phyloP scores from a whole-genome alignment of 1,139 yeast genomes.

The Hansenula sp. region DNA sequence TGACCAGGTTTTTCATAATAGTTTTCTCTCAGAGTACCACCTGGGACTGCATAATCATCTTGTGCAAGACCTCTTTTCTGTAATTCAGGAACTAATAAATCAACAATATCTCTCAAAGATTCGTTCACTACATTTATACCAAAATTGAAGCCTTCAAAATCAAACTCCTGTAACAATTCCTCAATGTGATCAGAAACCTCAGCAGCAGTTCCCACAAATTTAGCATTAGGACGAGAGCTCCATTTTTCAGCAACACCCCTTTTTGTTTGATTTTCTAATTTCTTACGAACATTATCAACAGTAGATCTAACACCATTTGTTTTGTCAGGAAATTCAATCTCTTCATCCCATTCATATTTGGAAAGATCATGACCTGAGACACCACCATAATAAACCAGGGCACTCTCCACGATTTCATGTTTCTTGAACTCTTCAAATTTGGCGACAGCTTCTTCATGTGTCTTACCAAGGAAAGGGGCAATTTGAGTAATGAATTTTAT shows the following conservation, averaged over 20 bases:
- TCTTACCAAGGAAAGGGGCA: conserved; percentile 24
- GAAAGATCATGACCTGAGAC: neutral
- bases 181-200: conserved; percentile 19
- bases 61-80: neutral
- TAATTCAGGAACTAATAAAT: neutral
- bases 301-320: neutral
- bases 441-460: conserved; percentile 26
- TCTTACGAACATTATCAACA: neutral
- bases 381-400: neutral
- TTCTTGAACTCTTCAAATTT: conserved; percentile 11
- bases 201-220: conserved; percentile 3
- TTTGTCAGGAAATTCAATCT: neutral
- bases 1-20: neutral
- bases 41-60: neutral
- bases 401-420: neutral
- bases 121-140: conserved; percentile 21
- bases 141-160: conserved; percentile 31
- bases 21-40: neutral
- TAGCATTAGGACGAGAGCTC: conserved; percentile 19
- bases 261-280: neutral
- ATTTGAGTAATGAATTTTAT: conserved; percentile 25
- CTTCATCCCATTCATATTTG: neutral
- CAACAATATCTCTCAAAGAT: conserved; percentile 19
- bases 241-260: neutral
- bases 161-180: conserved; percentile 28